Conservation (phyloP, 202 grass and related monocot species). For the Saccharum hybrid region DNA sequence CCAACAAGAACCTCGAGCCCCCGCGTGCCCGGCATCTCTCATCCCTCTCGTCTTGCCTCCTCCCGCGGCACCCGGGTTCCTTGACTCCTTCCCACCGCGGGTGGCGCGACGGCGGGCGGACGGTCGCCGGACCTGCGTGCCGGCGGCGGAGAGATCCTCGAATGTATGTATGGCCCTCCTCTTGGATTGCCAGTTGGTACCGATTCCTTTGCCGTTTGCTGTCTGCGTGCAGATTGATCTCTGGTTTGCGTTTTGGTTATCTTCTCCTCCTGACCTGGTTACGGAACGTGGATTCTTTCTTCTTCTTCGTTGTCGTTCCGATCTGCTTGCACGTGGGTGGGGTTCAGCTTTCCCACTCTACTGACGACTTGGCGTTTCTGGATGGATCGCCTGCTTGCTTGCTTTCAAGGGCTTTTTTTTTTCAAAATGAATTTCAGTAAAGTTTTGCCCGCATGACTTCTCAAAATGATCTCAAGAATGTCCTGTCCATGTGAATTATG, state of each 20-base stretch:
- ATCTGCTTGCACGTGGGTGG: constrained; percentile 53
- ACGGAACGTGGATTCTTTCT: constrained; percentile 18
- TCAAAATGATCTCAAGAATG: constrained; percentile 16
- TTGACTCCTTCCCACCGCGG: constrained; percentile 9
- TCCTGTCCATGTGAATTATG: background rate
- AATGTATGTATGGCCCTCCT: constrained; percentile 23
- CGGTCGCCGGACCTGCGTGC: constrained; percentile 6
- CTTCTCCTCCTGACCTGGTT: constrained; percentile 4
- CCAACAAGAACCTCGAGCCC: constrained; percentile 43
- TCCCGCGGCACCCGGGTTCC: background rate
- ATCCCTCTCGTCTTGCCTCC: background rate
- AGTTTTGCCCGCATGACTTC: background rate
- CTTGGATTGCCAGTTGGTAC: background rate
- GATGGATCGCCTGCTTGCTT: constrained; percentile 38
- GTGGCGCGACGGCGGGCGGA: constrained; percentile 5
- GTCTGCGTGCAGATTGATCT: background rate
- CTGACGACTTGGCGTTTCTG: constrained; percentile 11
- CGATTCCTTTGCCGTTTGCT: background rate
- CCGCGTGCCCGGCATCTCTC: background rate
- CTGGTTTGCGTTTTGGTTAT: background rate
- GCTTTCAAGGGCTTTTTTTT: background rate
- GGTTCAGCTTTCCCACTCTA: constrained; percentile 26
- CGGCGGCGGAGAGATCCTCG: constrained; percentile 8
- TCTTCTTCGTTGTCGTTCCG: background rate
- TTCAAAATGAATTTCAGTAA: background rate